These are phyloP conservation scores for Leptographium procerum DNA, from an alignment of 2,329 filamentous ascomycete species.

Conservation along the genomic window DNA sequence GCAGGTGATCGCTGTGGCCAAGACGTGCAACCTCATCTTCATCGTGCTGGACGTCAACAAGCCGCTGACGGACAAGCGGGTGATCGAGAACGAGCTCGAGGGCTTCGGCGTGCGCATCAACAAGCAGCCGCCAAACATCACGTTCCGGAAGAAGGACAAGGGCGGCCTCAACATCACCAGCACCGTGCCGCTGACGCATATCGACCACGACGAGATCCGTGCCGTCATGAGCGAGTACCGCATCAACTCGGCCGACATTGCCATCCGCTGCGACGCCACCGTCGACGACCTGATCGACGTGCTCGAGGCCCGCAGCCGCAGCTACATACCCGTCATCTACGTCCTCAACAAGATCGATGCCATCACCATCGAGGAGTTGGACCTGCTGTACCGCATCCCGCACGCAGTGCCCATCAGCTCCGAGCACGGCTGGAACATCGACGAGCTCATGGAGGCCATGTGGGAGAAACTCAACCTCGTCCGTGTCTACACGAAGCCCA, in stretches of 20 bases:
- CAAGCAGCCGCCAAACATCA: conserved; percentile 92
- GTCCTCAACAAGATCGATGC: conserved; percentile 98
- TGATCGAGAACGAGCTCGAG: conserved; percentile 91
- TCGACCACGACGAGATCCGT: conserved; percentile 92
- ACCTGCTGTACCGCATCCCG: conserved; percentile 90
- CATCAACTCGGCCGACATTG: conserved; percentile 93
- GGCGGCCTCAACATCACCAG: conserved; percentile 93
- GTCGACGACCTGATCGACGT: conserved; percentile 95
- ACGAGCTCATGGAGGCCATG: conserved; percentile 95
- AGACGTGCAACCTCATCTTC: conserved; percentile 97
- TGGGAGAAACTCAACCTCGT: conserved; percentile 89
- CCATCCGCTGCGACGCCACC: conserved; percentile 94
- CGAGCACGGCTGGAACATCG: conserved; percentile 95
- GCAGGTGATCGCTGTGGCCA: conserved; percentile 97
- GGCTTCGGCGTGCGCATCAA: conserved; percentile 97
- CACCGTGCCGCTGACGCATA: conserved; percentile 83
- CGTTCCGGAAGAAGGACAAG: conserved; percentile 99
- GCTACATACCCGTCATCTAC: conserved; percentile 98
- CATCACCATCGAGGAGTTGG: conserved; percentile 94
- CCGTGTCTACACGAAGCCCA: conserved; percentile 95
- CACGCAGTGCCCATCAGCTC: conserved; percentile 96
- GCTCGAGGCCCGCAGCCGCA: conserved; percentile 84
- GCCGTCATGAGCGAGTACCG: conserved; percentile 96
- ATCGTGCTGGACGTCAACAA: conserved; percentile 99
- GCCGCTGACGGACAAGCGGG: conserved; percentile 87